Percentiles rank a stretch among this genome's conserved stretches.
These are phyloP conservation scores for Thraustochytrium striatum DNA, from an alignment of 352 stramenopile genomes.

Conservation along the genomic window DNA sequence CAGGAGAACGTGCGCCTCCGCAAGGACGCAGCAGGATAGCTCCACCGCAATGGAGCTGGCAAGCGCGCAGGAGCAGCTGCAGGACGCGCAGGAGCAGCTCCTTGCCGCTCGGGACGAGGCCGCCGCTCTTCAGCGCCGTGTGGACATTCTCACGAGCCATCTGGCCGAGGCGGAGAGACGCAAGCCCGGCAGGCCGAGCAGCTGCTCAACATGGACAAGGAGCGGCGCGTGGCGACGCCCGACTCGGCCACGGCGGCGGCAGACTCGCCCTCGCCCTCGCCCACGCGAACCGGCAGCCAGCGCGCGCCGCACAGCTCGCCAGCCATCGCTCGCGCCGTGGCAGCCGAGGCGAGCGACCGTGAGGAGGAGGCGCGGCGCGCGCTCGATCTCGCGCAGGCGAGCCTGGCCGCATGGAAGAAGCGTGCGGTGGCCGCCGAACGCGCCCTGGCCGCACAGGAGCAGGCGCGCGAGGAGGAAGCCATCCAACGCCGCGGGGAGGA, in stretches of 20 bases:
- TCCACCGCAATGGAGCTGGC: too few species aligned
- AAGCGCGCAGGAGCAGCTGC: not conserved
- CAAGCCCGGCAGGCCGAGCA: not conserved
- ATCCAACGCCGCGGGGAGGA: too few species aligned
- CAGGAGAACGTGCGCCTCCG: slow-evolving; percentile 42
- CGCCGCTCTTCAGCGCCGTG: not conserved
- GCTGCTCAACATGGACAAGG: not conserved
- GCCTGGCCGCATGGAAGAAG: not conserved
- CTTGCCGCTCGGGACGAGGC: slow-evolving; percentile 10
- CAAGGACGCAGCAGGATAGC: slow-evolving; percentile 39
- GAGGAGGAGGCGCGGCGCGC: not conserved
- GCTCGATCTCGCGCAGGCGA: not conserved
- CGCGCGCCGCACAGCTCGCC: not conserved
- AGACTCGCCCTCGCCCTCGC: not conserved
- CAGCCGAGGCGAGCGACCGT: not conserved
- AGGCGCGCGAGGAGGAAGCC: not conserved
- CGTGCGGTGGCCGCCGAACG: slow-evolving; percentile 10
- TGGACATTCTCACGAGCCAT: not conserved
- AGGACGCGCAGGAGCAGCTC: slow-evolving; percentile 18
- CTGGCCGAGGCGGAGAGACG: not conserved
- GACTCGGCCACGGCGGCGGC: not conserved
- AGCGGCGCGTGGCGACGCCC: not conserved
- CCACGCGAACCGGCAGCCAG: not conserved
- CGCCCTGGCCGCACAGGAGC: not conserved
- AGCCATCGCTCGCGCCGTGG: not conserved